These are phyloP conservation scores for Scolecobasidium constrictum DNA, from an alignment of 2,329 filamentous ascomycete genomes.

Conservation along the genomic window DNA sequence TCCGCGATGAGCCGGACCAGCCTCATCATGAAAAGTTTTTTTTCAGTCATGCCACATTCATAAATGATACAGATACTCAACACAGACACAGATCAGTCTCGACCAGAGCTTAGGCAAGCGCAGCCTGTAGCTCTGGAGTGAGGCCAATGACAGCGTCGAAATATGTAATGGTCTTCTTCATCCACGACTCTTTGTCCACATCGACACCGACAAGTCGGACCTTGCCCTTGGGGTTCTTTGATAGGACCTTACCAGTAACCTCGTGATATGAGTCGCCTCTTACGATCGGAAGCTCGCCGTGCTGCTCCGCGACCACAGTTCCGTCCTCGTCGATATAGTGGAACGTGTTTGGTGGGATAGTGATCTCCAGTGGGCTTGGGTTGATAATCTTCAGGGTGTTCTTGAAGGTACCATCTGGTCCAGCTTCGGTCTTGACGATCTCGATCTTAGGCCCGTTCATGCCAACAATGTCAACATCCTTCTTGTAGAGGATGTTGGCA, in stretches of 20 bases:
- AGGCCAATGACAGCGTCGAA: slow-evolving; percentile 7
- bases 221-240: slow-evolving; percentile 2
- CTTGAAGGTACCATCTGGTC: slow-evolving; percentile 5
- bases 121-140: slow-evolving; percentile 10
- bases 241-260: slow-evolving; percentile 3
- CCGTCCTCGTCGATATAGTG: slow-evolving; percentile 8
- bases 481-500: slow-evolving; percentile 11
- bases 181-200: slow-evolving; percentile 6
- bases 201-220: slow-evolving; percentile 6
- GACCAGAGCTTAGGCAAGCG: too few relatives aligned
- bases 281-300: slow-evolving; percentile 6
- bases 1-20: too few relatives aligned
- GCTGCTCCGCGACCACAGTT: slow-evolving; percentile 4
- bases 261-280: slow-evolving; percentile 8
- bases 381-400: slow-evolving; percentile 9
- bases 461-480: slow-evolving; percentile 10
- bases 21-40: too few relatives aligned
- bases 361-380: slow-evolving; percentile 11
- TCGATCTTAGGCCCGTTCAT: slow-evolving; percentile 12
- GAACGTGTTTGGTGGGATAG: slow-evolving; percentile 9
- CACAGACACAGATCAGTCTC: too few relatives aligned
- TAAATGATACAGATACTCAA: too few relatives aligned
- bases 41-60: too few relatives aligned
- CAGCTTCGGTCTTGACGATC: slow-evolving; percentile 8
- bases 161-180: slow-evolving; percentile 9